These are phyloP conservation scores for Phialocephala subalpina DNA, from an alignment of 2,329 filamentous ascomycete genomes.

Conservation along the genomic window DNA sequence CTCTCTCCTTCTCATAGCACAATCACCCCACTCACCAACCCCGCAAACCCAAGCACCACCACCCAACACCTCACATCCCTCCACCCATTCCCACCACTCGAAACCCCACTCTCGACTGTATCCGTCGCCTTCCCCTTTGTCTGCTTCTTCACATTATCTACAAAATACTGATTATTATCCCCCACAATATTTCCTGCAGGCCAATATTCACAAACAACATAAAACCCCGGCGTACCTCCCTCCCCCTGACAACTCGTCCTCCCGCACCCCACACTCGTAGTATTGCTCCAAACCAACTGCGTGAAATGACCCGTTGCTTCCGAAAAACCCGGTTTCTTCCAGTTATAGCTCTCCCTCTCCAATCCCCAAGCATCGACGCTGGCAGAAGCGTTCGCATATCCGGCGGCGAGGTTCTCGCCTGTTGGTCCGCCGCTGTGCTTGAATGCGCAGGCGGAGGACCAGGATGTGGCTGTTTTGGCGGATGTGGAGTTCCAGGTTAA, in stretches of 20 bases:
- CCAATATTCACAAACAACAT: constrained; percentile 75
- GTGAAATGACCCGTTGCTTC: constrained; percentile 75
- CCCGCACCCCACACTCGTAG: constrained; percentile 65
- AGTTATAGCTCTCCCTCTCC: constrained; percentile 68
- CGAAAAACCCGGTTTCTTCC: constrained; percentile 60
- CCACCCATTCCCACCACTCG: constrained; percentile 16
- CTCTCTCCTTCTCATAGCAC: not conserved
- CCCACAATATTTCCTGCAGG: constrained; percentile 70
- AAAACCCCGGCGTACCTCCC: constrained; percentile 60
- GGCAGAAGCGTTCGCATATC: constrained; percentile 65
- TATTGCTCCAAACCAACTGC: constrained; percentile 75
- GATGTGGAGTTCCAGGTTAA: constrained; percentile 73
- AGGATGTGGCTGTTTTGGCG: constrained; percentile 60
- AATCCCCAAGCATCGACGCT: constrained; percentile 73
- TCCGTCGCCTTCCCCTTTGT: constrained; percentile 33
- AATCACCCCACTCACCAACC: constrained; percentile 5
- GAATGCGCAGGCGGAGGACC: constrained; percentile 56
- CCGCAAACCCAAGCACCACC: constrained; percentile 13
- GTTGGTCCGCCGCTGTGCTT: constrained; percentile 68
- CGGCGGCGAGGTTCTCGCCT: constrained; percentile 79
- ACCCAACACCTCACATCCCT: constrained; percentile 6
- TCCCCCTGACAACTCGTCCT: constrained; percentile 50
- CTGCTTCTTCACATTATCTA: constrained; percentile 41
- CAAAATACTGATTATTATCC: constrained; percentile 56
- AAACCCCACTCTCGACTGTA: constrained; percentile 38